Base-by-base conservation (phyloP, 371 early-diverging fungal genomes). In the Capniomyces stellatus region DNA sequence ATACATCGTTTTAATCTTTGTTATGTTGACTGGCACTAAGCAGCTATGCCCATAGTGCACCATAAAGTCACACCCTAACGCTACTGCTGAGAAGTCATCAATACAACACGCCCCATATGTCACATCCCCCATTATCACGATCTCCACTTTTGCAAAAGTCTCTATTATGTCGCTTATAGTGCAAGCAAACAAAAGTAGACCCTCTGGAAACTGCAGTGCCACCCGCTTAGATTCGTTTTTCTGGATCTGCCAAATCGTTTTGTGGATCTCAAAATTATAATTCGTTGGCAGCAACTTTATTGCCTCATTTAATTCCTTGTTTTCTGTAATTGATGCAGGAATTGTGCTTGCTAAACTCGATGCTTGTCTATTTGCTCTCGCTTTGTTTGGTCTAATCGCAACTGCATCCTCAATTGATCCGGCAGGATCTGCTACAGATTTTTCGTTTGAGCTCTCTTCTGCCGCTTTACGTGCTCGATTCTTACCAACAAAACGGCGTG, bases 91-190 rank as follows among this genome's bases (percentile, higher is more conserved):
- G 61, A 78, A 92, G 63, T 98, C 99, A 69, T 99, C 99, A 28
- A 99, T 77, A 69, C 99, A 99, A 67, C 99, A 99, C 15, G 98
- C 99, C 27, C 99, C 99, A 64, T 99, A 99, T 0, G 99, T 98
- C 2, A 99, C 99, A 72, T 99, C 99, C 21, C 92, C 94, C 87
- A 99, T 92, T 41, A 98, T 85, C 22, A 95, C 72, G 4, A 90
- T 89, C 56, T 91, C 95, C 2, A 88, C 91, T 18, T 78, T 73
- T 52, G 71, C 19, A 48, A 28, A 89, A 85, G 76, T 70, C 72
- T 87, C 86, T 29, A 94, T 58, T 55, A 92, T 87, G 64, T 96
- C 96, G 2, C 91, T 75, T 46, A 98, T 89, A 22, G 85, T 70
- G 44, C 87, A 83, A 8, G 98, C 85, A 73, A 91, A 98, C 73